Base-by-base conservation (phyloP, 78 protist species). In the Chrysochromulina tobinii region DNA sequence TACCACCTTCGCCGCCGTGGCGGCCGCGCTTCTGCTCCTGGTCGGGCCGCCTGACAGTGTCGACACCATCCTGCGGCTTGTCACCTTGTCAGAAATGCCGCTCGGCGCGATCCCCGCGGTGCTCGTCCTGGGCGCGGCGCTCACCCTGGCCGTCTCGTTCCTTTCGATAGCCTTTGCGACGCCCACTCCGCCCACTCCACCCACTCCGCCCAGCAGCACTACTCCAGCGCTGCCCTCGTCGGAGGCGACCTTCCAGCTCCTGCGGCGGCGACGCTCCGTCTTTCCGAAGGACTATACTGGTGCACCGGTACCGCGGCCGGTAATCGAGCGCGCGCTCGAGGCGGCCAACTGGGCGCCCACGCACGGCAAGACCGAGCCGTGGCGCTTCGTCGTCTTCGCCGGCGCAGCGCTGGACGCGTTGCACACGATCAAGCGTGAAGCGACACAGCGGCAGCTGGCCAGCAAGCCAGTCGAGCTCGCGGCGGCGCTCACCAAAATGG, bases 321-420 rank as follows among this genome's bases (percentile, higher is more conserved):
- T n/a, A 5, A 64, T 87, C 18, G 68, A 59, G 21, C 64, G 68
- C 58, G 68, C 68, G 53, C 25, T 87, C 12, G 90, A 87, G 17
- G 90, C 53, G 18, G 90, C 90, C n/a, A 87, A 87, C 75, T 87
- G 90, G 90, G 90, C 90, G 77, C 90, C 90, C n/a, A 87, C 90
- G 69, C 90, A 87, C n/a, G 90, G 90, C 25, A 87, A 87, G 69
- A 87, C 90, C 54, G 90, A 87, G 90, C 77, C 90, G n/a, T 87
- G 90, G 90, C 23, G 90, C n/a, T 87, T 83, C 21, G 61, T 54
- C 21, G 88, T 83, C 73, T 59, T 83, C 54, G 67, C 25, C 14
- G 88, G 67, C 14, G 61, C 50, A 8, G 48, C 17, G 27, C 48
- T 14, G 23, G 53, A 23, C 61, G 51, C 57, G 61, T 53, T 83